Evolutionary conservation across 2,329 filamentous ascomycete species (phyloP).

Genomic region (Microdochium trichocladiopsis): DNA sequence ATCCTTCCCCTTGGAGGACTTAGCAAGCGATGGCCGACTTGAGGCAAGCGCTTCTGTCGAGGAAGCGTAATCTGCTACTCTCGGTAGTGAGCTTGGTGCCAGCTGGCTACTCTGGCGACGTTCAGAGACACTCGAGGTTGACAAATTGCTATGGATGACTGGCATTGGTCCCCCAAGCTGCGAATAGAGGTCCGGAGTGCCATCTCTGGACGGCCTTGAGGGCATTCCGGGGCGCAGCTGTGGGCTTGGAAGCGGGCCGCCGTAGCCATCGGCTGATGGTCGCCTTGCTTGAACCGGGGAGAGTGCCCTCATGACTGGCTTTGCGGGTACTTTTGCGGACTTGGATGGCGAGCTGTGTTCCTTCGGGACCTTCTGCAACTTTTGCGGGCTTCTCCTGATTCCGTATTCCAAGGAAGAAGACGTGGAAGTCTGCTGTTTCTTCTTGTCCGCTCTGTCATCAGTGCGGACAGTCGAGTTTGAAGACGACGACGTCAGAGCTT

Average conservation of each 20-base stretch:
- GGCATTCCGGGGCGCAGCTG: constrained; percentile 37
- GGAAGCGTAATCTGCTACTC: constrained; percentile 7
- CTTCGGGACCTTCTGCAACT: constrained; percentile 33
- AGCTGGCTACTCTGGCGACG: constrained; percentile 33
- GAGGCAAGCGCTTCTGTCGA: neutral
- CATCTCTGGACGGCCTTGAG: constrained; percentile 60
- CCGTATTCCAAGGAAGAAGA: constrained; percentile 52
- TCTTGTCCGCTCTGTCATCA: constrained; percentile 37
- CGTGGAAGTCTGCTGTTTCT: constrained; percentile 34
- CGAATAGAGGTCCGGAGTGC: constrained; percentile 53
- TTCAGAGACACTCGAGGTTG: constrained; percentile 39
- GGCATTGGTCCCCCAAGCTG: constrained; percentile 44
- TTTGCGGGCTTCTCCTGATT: constrained; percentile 54
- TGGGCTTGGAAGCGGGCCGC: constrained; percentile 17
- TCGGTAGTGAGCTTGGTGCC: constrained; percentile 23
- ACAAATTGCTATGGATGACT: constrained; percentile 57
- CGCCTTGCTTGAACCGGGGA: constrained; percentile 24
- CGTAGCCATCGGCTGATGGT: constrained; percentile 14
- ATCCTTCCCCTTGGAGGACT: neutral
- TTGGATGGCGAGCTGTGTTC: constrained; percentile 31
- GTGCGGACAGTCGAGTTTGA: constrained; percentile 61
- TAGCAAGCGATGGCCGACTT: neutral
- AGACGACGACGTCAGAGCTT: constrained; percentile 66
- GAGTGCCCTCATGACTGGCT: constrained; percentile 18
- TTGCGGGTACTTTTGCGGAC: constrained; percentile 19